Conservation (phyloP, 371 early-diverging fungal genomes). For the Dentiscutata heterogama region DNA sequence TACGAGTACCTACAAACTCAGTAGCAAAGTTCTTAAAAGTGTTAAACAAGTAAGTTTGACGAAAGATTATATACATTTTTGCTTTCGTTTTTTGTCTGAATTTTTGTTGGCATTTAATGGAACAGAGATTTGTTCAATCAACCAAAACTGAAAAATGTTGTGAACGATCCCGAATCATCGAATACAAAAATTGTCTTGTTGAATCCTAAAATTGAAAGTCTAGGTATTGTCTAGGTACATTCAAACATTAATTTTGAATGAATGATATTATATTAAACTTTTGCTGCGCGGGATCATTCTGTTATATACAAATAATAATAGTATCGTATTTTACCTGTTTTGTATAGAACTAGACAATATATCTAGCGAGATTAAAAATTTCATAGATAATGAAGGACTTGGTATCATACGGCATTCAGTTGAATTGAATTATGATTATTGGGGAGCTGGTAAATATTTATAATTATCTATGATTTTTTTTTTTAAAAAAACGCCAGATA, state of each 20-base stretch:
- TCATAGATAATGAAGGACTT: slow-evolving; percentile 62
- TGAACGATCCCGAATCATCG: slow-evolving; percentile 65
- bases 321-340: not conserved
- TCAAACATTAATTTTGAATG: not conserved
- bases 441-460: slow-evolving; percentile 71
- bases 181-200: slow-evolving; percentile 73
- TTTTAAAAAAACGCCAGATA: not conserved
- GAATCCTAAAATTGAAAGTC: slow-evolving; percentile 56
- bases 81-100: not conserved
- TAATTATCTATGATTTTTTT: not conserved
- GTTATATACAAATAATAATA: not conserved
- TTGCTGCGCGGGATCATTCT: not conserved
- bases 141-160: slow-evolving; percentile 78
- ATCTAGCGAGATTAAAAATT: slow-evolving; percentile 57
- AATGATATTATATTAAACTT: not conserved
- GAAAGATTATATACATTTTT: not conserved
- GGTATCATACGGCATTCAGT: slow-evolving; percentile 65
- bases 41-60: slow-evolving; percentile 35
- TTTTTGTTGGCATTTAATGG: not conserved
- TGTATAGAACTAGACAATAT: slow-evolving; percentile 53
- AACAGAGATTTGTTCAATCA: slow-evolving; percentile 73
- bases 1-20: slow-evolving; percentile 44
- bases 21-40: slow-evolving; percentile 41
- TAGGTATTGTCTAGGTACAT: slow-evolving; percentile 46
- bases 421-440: slow-evolving; percentile 77